Evolutionary conservation across 2,329 filamentous ascomycete genomes (phyloP), one percentile per base, ranked within the genome.

Genomic region (Mariannaea elegans): DNA sequence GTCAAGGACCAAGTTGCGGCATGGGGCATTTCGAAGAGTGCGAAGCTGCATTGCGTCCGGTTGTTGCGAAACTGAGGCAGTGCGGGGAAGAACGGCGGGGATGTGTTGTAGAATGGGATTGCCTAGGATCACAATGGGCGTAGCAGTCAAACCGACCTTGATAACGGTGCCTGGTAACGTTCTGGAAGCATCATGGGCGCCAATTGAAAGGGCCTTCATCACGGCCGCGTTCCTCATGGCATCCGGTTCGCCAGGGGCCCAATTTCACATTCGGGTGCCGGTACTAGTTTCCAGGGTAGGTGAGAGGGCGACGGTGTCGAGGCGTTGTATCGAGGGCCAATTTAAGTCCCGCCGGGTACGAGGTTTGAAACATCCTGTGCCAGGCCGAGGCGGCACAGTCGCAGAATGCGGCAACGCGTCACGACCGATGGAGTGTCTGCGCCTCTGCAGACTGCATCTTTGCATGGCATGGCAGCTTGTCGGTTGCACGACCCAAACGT

Each of bases 311-410:
- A 36, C 34, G 36, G 19, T 21, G 24, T 44, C 55, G 31, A 47
- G 55, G 41, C 42, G 48, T 39, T 12, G 24, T 24, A 23, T 32
- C 46, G 44, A 34, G 14, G 9, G 48, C 34, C 36, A 16, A 14
- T 36, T 41, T 42, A 10, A 46, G 42, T 42, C 56, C 49, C 45
- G 56, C 51, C 41, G 19, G 39, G 51, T 42, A 60, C 39, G 52
- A 45, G 46, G 46, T 44, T 38, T 56, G 52, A 60, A 60, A 60
- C 57, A 56, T 56, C 45, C 36, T 41, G 50, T 52, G 46, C 57
- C 46, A 59, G 24, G 44, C 31, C 52, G 39, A 50, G 45, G 41
- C 46, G 50, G 56, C 50, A 59, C 50, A 31, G 38, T 19, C n/a
- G 19, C 29, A 32, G 36, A 54, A 50, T 29, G 31, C 38, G 44